Evolutionary conservation across 2,329 filamentous ascomycete species (phyloP).

Genomic region (Huntiella abstrusa): DNA sequence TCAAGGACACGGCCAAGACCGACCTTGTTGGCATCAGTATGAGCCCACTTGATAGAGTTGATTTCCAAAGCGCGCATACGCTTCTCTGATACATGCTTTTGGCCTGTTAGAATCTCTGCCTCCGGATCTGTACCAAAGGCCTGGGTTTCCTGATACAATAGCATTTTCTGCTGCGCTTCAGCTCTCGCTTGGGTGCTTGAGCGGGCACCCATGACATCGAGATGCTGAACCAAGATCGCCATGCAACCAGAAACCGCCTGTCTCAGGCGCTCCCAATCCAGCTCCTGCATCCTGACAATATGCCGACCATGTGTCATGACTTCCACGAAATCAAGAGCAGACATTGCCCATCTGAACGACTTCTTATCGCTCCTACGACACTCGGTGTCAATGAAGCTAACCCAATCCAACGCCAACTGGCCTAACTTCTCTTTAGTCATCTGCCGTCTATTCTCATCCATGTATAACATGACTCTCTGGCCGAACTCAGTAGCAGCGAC

Average conservation of each 20-base stretch:
- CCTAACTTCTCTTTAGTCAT: constrained; percentile 97
- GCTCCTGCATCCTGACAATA: constrained; percentile 74
- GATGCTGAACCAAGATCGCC: constrained; percentile 92
- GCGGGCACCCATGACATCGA: constrained; percentile 95
- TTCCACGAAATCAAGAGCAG: constrained; percentile 92
- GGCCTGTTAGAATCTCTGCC: constrained; percentile 48
- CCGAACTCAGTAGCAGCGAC: constrained; percentile 98
- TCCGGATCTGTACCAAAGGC: constrained; percentile 53
- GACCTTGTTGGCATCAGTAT: constrained; percentile 69
- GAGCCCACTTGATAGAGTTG: constrained; percentile 34
- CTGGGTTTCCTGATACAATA: constrained; percentile 55
- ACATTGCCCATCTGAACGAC: constrained; percentile 93
- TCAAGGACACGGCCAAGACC: constrained; percentile 81
- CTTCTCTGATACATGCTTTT: no score
- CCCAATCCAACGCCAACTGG: constrained; percentile 86
- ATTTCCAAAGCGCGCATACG: no score
- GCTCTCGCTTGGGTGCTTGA: constrained; percentile 86
- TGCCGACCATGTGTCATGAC: constrained; percentile 87
- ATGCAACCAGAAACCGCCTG: constrained; percentile 91
- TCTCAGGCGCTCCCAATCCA: constrained; percentile 67
- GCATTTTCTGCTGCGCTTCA: constrained; percentile 63
- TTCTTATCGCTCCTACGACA: constrained; percentile 85
- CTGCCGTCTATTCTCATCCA: constrained; percentile 85
- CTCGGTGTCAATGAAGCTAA: constrained; percentile 94
- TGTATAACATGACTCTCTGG: constrained; percentile 80